Evolutionary conservation across 2,329 filamentous ascomycete species (phyloP), one percentile per base, ranked within the genome.

Genomic region (Sphaerulina musiva): DNA sequence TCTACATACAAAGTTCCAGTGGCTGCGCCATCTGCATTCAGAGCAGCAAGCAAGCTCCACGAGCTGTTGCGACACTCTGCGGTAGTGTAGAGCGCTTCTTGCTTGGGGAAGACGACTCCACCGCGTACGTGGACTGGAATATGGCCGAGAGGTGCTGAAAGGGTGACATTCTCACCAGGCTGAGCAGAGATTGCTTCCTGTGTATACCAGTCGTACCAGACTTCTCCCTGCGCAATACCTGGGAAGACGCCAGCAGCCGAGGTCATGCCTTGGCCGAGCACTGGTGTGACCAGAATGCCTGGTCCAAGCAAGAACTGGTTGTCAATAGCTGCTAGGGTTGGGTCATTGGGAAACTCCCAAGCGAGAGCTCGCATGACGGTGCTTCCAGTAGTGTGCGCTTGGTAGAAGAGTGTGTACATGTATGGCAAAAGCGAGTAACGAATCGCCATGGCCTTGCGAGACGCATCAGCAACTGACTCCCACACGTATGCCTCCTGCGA

Each of bases 131-230:
- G 86, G 1, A 91, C 78, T 0, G 86, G 86, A 39, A 91, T 89
- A 62, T 90, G 81, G 10, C 80, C 79, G 2, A 85, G 69, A 0
- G 82, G 82, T 3, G 82, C 82, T 17, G 74, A 66, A 55, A 85
- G 80, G 3, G 80, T 83, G 10, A 76, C 77, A 64, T 85, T 85
- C 53, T 77, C 73, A 8, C 79, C 78, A 2, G 78, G 70, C 26
- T 72, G 57, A 0, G 75, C 78, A 12, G 73, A 64, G 2, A 88
- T 73, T 0, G 74, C 75, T 0, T 75, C 76, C 48, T 82, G 80
- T n/a, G 79, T 85, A 69, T 89, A 89, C 85, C 86, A 91, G 67
- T 91, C 86, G 63, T 89, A 91, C 83, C 86, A 91, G 2, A 82
- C 68, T 40, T 81, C 79, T 23, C 75, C 82, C 1, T 77, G 69